Base-by-base conservation (phyloP, 306 rosid species). In the Malus asiatica region DNA sequence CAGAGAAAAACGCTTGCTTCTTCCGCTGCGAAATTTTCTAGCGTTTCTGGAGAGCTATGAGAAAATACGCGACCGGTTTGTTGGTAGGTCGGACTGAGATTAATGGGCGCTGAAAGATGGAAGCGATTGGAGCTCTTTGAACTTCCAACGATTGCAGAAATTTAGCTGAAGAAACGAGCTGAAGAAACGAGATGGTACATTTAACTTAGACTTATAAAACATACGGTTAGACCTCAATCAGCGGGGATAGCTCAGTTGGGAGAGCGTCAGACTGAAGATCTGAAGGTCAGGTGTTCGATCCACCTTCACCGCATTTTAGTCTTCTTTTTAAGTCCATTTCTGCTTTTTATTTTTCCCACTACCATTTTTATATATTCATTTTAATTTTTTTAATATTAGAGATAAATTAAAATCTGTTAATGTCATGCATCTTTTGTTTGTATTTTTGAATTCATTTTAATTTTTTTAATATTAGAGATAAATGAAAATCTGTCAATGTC, bases 181-280 rank as follows among this genome's bases (percentile, higher is more conserved):
- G 16, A 9, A 40, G 45, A 10, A 40, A 0, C 45, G 45, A 42
- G 45, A 42, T 42, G 45, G 42, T 2, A 35, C 8, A 35, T 6
- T 35, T 35, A 35, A 33, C 0, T 33, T 33, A 1, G 2, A 5
- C 2, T 33, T 33, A 33, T 33, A 33, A 6, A 33, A 33, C 6
- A 33, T 5, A 33, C 38, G 38, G 0, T 33, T 1, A 33, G 8
- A 33, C 2, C 0, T 6, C 1, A 33, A 35, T 35, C 40, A 35
- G 74, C 86, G 83, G 86, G 86, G 83, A 83, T 83, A 83, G 84
- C 86, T 83, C 86, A 83, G 86, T 83, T 79, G 86, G 86, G 86
- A 83, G 83, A 83, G 83, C 53, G 53, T 48, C 53, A 48, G 53
- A 48, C 53, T 48, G 53, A 48, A 48, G 53, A 48, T 48, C 53